phyloP scores from a whole-genome alignment of 1,284 basidiomycete genomes.

The Vanrija sp. region DNA sequence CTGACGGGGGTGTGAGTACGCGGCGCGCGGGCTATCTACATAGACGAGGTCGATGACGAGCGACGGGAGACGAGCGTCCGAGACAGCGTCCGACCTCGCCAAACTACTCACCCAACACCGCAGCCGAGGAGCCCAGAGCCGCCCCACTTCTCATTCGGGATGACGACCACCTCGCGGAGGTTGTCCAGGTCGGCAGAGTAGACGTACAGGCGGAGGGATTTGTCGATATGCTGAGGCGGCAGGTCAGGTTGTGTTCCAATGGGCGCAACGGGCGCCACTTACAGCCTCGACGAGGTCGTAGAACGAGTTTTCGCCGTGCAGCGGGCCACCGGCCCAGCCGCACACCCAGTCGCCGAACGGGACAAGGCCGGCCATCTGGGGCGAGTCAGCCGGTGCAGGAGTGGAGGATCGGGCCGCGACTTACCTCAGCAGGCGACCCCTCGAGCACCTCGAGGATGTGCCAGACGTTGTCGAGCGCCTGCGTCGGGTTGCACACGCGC shows the following conservation, averaged over 20 bases:
- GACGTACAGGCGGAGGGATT: constrained; percentile 37
- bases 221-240: constrained; percentile 74
- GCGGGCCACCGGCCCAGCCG: constrained; percentile 91
- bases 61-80: neutral
- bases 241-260: no score
- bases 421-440: constrained; percentile 82
- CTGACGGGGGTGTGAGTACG: constrained; percentile 24
- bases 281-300: constrained; percentile 93
- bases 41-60: neutral
- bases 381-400: neutral
- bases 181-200: constrained; percentile 53
- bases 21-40: neutral
- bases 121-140: constrained; percentile 90
- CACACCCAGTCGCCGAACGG: constrained; percentile 85
- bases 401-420: constrained; percentile 3
- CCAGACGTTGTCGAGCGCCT: constrained; percentile 89
- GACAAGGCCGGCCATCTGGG: constrained; percentile 58
- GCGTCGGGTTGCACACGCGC: constrained; percentile 82
- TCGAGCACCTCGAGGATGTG: constrained; percentile 96
- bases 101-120: constrained; percentile 69
- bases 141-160: constrained; percentile 93
- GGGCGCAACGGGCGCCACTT: no score
- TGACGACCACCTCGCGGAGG: constrained; percentile 81
- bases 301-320: constrained; percentile 91
- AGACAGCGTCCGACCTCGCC: neutral